Percentiles rank a stretch among this genome's conserved stretches.
phyloP scores from a whole-genome alignment of 192 early-diverging fungal genomes.

The Funneliformis mosseae region DNA sequence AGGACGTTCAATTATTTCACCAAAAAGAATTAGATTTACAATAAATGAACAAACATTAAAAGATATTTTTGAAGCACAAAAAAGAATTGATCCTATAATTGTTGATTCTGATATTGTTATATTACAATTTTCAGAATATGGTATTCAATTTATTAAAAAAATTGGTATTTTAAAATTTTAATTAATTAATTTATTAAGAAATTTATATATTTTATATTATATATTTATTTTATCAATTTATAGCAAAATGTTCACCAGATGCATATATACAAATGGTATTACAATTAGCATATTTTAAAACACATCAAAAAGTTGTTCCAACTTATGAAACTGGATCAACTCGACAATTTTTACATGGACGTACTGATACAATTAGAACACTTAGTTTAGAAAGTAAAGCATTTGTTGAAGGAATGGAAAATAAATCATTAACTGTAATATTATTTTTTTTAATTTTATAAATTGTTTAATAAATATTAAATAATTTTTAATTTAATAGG shows the following conservation, averaged over 20 bases:
- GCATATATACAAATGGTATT: constrained; percentile 87
- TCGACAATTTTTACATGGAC: constrained; percentile 76
- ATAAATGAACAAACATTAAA: constrained; percentile 42
- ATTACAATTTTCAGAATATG: constrained; percentile 69
- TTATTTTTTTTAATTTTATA: not conserved
- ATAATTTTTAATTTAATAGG: constrained; percentile 33
- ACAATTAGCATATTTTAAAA: constrained; percentile 81
- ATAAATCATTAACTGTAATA: constrained; percentile 46
- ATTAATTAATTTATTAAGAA: not conserved
- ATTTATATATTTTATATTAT: not conserved
- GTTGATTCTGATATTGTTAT: constrained; percentile 64
- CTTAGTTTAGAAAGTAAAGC: constrained; percentile 67
- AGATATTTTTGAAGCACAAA: constrained; percentile 53
- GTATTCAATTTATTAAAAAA: constrained; percentile 76
- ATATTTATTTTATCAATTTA: constrained; percentile 1
- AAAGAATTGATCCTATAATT: constrained; percentile 52
- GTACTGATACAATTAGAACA: constrained; percentile 87
- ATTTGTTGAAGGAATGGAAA: constrained; percentile 70
- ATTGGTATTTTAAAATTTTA: constrained; percentile 43
- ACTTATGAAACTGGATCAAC: constrained; percentile 89
- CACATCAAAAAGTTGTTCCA: constrained; percentile 62
- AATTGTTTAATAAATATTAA: not conserved
- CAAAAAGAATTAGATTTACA: constrained; percentile 38
- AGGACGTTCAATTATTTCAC: constrained; percentile 37
- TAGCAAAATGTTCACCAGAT: constrained; percentile 65